These are phyloP conservation scores for Boletus coccyginus DNA, from an alignment of 768 basidiomycete genomes.

Conservation along the genomic window DNA sequence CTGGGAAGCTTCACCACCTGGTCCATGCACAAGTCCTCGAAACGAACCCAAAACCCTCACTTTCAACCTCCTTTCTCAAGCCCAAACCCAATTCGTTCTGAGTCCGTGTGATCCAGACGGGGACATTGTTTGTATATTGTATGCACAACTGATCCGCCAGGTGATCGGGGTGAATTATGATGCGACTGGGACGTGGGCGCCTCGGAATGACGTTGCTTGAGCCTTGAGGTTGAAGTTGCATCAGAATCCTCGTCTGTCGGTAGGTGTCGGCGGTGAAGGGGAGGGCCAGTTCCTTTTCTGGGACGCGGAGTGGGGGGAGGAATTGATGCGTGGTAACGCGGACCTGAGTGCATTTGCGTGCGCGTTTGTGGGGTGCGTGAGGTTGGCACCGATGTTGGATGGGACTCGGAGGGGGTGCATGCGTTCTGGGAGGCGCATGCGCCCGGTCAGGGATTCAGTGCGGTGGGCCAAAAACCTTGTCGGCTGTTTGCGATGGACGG, in stretches of 20 bases:
- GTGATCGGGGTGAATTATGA: slow-evolving; percentile 60
- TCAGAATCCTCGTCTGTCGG: slow-evolving; percentile 15
- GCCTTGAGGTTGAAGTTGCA: slow-evolving; percentile 41
- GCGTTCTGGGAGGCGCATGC: slow-evolving; percentile 39
- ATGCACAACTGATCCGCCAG: slow-evolving; percentile 58
- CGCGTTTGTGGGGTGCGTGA: slow-evolving; percentile 6
- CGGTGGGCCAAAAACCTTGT: slow-evolving; percentile 23
- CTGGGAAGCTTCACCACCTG: slow-evolving; percentile 18
- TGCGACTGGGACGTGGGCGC: slow-evolving; percentile 43
- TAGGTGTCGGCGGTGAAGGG: neutral
- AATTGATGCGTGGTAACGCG: neutral
- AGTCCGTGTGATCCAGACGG: slow-evolving; percentile 57
- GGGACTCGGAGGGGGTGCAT: slow-evolving; percentile 33
- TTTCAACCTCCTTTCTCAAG: slow-evolving; percentile 43
- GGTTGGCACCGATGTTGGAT: slow-evolving; percentile 33
- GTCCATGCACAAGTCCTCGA: slow-evolving; percentile 28
- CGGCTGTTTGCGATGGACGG: slow-evolving; percentile 25
- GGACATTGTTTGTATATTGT: slow-evolving; percentile 64
- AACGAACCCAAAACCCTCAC: neutral
- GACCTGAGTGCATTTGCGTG: neutral
- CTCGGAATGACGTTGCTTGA: slow-evolving; percentile 40
- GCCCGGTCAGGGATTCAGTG: slow-evolving; percentile 33
- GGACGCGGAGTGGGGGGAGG: neutral
- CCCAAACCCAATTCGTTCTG: slow-evolving; percentile 45
- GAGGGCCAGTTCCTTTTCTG: neutral